These are phyloP conservation scores for Malus hybrid DNA, from an alignment of 331 rosid species.

Conservation along the genomic window DNA sequence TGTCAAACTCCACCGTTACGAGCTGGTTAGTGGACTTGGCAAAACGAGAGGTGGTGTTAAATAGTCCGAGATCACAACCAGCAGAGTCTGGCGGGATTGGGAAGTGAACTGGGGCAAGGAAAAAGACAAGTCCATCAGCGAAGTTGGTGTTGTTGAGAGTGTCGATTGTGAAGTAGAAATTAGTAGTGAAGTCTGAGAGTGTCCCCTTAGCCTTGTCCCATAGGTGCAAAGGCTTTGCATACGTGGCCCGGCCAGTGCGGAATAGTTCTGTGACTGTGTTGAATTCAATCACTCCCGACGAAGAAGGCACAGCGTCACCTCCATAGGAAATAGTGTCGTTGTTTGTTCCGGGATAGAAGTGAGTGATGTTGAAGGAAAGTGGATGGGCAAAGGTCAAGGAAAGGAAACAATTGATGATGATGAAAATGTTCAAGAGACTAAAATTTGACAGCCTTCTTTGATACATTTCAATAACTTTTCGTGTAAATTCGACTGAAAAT, in stretches of 20 bases:
- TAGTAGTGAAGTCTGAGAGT: slow-evolving; percentile 21
- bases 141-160: background rate
- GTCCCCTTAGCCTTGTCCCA: slow-evolving; percentile 10
- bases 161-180: slow-evolving; percentile 23
- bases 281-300: slow-evolving; percentile 15
- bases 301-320: slow-evolving; percentile 21
- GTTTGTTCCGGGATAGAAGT: too few relatives aligned
- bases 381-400: too few relatives aligned
- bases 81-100: slow-evolving; percentile 28
- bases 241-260: slow-evolving; percentile 23
- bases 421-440: too few relatives aligned
- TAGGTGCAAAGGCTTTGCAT: slow-evolving; percentile 13
- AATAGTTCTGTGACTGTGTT: background rate
- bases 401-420: too few relatives aligned
- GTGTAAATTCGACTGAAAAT: too few relatives aligned
- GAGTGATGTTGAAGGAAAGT: too few relatives aligned
- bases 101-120: slow-evolving; percentile 12
- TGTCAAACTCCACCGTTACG: slow-evolving; percentile 28
- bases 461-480: too few relatives aligned
- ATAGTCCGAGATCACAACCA: slow-evolving; percentile 18
- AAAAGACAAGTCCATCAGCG: slow-evolving; percentile 30
- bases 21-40: slow-evolving; percentile 8
- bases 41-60: slow-evolving; percentile 14
- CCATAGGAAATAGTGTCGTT: background rate
- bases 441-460: too few relatives aligned